Base-by-base conservation (phyloP, 2,329 filamentous ascomycete species). In the Clathrospora elynae region DNA sequence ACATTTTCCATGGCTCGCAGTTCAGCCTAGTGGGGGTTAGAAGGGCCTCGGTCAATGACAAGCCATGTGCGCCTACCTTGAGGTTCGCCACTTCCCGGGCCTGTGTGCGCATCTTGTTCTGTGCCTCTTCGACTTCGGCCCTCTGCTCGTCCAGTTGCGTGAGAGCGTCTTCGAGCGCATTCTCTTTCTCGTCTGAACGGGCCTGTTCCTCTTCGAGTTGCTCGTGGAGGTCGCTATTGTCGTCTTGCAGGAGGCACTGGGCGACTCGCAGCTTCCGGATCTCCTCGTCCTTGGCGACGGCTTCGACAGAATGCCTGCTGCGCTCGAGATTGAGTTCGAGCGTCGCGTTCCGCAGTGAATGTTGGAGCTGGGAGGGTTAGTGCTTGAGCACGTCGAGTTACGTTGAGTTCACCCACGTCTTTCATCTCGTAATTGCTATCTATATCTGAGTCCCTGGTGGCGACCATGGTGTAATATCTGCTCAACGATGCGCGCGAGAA, bases 281-380 rank as follows among this genome's bases (percentile, higher is more conserved):
- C 46, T 85, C 82, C 67, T 97, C 91, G 53, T 90, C 83, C 59
- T 88, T 87, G 54, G 82, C 74, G 41, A 95, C 77, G 8, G 85
- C 74, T 38, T 88, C 80, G 23, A 86, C 80, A 40, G 84, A 77
- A 55, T 86, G 83, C 40, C 81, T 71, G 53, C 79, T 80, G 46
- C 79, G 78, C 54, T 86, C 82, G 66, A 91, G 88, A 57, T 81
- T 81, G 48, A 87, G 72, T 65, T 95, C 88, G 38, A 90, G 78
- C 11, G 66, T 69, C 28, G 76, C 68, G 32, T 76, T 80, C 42
- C 75, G 73, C 32, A 83, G 71, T 26, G 78, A 73, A 62, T 79
- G 73, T 53, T 78, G 70, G 53, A 75, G 66, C 67, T 76, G 49
- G 14, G n/a, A 20, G 30, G 18, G 48, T 62, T 26, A 61, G 54